Percentiles rank a stretch among this genome's conserved stretches.
Conservation (phyloP, 768 basidiomycete species). For the Chalciporus chontae region DNA sequence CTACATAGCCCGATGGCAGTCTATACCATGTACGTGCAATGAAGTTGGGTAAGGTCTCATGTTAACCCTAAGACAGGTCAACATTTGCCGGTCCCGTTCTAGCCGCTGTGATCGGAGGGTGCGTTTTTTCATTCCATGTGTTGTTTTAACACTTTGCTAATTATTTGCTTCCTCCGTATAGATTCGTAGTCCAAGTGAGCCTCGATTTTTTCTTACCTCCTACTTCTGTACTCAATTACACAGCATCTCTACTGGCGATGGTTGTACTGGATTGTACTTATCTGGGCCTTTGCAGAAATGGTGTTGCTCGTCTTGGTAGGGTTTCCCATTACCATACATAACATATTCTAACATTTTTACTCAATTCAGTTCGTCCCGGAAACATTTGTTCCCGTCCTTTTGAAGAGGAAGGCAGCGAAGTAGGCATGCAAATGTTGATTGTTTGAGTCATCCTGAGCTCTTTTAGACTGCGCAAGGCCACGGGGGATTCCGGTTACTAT, state of each 20-base stretch:
- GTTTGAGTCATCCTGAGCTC: background rate
- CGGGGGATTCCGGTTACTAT: slow-evolving; percentile 51
- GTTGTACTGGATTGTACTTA: slow-evolving; percentile 69
- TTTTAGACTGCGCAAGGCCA: slow-evolving; percentile 45
- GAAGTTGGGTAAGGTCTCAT: background rate
- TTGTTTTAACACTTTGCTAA: no score
- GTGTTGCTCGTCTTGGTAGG: slow-evolving; percentile 50
- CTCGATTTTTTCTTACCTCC: no score
- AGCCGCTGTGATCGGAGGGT: no score
- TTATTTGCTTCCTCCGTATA: no score
- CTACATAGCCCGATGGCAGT: slow-evolving; percentile 51
- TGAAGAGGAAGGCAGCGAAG: slow-evolving; percentile 57
- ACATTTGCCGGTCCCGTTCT: slow-evolving; percentile 55
- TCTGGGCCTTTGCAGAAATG: slow-evolving; percentile 62
- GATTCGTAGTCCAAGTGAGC: no score
- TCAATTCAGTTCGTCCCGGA: slow-evolving; percentile 59
- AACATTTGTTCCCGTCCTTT: slow-evolving; percentile 61
- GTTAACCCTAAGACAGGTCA: slow-evolving; percentile 16
- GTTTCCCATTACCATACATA: background rate
- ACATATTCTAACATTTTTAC: background rate
- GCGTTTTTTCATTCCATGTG: no score
- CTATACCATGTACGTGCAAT: slow-evolving; percentile 37
- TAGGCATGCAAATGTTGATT: slow-evolving; percentile 17
- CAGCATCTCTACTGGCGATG: slow-evolving; percentile 66
- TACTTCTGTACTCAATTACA: background rate